These are phyloP conservation scores for Cryomyces antarcticus DNA, from an alignment of 495 filamentous ascomycete species.

Conservation along the genomic window DNA sequence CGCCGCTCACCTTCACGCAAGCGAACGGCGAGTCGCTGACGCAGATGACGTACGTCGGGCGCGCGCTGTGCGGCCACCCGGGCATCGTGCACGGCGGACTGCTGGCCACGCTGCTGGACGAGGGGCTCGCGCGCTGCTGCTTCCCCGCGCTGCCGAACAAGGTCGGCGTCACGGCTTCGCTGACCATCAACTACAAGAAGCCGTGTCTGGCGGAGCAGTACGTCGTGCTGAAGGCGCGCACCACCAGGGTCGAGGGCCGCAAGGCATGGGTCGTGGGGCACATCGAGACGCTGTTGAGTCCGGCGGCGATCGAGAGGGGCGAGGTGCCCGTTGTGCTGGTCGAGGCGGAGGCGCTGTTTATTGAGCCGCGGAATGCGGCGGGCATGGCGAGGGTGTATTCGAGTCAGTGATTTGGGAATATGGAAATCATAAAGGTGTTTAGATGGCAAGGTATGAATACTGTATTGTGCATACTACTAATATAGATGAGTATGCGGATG, in stretches of 20 bases:
- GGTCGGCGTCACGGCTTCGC: conserved; percentile 73
- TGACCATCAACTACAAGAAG: conserved; percentile 73
- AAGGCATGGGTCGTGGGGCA: conserved; percentile 92
- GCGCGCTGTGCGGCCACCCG: conserved; percentile 71
- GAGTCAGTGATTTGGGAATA: background rate
- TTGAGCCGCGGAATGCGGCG: conserved; percentile 70
- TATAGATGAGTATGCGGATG: too few species aligned
- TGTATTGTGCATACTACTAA: too few species aligned
- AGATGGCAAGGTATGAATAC: too few species aligned
- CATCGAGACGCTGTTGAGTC: conserved; percentile 38
- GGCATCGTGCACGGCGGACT: conserved; percentile 86
- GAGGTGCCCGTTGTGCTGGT: conserved; percentile 43
- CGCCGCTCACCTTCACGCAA: conserved; percentile 59
- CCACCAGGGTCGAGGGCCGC: conserved; percentile 72
- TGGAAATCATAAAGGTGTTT: too few species aligned
- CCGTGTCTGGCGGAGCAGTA: conserved; percentile 61
- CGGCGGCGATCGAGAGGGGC: background rate
- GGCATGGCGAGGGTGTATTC: conserved; percentile 21
- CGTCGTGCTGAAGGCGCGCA: conserved; percentile 60
- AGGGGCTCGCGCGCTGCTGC: conserved; percentile 76
- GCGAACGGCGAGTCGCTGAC: conserved; percentile 49
- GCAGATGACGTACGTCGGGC: conserved; percentile 59
- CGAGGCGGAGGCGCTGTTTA: conserved; percentile 68
- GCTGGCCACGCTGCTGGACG: conserved; percentile 79
- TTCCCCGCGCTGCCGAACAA: conserved; percentile 79